phyloP scores from a whole-genome alignment of 139 green algal species.

The Edaphochlamys debaryana region DNA sequence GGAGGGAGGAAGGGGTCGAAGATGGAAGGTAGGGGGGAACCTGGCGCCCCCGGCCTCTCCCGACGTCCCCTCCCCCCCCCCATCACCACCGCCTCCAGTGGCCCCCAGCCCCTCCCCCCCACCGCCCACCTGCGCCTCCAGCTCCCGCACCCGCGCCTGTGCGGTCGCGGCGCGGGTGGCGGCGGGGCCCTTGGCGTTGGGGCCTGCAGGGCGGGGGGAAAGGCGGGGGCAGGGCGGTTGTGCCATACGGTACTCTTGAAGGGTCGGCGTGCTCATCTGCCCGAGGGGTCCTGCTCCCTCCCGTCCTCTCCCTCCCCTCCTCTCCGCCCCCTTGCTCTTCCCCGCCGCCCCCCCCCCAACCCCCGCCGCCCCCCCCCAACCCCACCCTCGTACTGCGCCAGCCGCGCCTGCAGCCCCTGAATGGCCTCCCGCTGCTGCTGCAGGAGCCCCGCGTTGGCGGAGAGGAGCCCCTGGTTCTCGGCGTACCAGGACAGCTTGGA shows the following conservation, averaged over 20 bases:
- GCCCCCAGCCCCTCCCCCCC: too few relatives aligned
- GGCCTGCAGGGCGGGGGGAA: background rate
- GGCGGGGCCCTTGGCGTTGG: slow-evolving; percentile 1
- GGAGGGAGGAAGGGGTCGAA: too few relatives aligned
- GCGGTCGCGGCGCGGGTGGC: slow-evolving; percentile 8
- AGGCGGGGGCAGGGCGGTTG: too few relatives aligned
- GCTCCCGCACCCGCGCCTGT: slow-evolving; percentile 37
- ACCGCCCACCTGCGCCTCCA: slow-evolving; percentile 52
- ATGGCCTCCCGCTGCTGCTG: slow-evolving; percentile 64
- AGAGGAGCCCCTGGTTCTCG: slow-evolving; percentile 75
- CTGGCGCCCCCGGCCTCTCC: too few relatives aligned
- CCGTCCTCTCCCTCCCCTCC: background rate
- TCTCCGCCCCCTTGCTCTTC: background rate
- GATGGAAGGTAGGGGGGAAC: too few relatives aligned
- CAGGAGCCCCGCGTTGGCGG: slow-evolving; percentile 57
- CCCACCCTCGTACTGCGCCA: slow-evolving; percentile 45
- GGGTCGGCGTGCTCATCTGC: too few relatives aligned
- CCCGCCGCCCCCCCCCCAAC: too few relatives aligned
- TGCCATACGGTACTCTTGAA: too few relatives aligned
- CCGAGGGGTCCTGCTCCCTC: too few relatives aligned
- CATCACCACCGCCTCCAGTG: too few relatives aligned
- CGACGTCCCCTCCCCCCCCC: too few relatives aligned
- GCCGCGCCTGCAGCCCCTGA: slow-evolving; percentile 49
- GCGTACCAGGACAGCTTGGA: slow-evolving; percentile 62
- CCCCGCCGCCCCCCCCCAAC: background rate